phyloP scores from a whole-genome alignment of 2,329 filamentous ascomycete genomes.

The Fusarium musae region DNA sequence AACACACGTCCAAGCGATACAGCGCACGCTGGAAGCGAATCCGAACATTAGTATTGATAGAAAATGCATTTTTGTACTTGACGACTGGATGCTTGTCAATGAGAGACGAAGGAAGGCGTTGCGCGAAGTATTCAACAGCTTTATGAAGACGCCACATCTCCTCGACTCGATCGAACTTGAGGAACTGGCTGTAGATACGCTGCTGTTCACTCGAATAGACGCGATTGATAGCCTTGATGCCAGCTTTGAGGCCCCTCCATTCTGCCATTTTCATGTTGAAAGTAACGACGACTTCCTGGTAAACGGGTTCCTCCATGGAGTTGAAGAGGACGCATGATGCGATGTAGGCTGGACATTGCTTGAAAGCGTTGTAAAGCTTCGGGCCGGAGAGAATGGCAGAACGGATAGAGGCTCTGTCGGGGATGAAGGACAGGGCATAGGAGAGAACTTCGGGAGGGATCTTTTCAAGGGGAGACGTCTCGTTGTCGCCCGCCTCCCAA shows the following conservation, averaged over 20 bases:
- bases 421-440: conserved; percentile 3
- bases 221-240: background rate
- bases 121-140: conserved; percentile 5
- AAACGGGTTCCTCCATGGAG: conserved; percentile 19
- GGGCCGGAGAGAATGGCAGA: background rate
- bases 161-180: background rate
- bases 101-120: background rate
- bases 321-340: conserved; percentile 10
- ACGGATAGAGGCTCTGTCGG: background rate
- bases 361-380: conserved; percentile 6
- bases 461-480: background rate
- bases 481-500: too few relatives aligned
- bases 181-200: background rate
- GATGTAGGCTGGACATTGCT: background rate
- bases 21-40: conserved; percentile 12
- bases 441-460: conserved; percentile 6
- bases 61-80: background rate
- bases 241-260: conserved; percentile 4
- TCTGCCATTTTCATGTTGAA: background rate
- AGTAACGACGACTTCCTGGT: background rate
- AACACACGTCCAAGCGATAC: conserved; percentile 3
- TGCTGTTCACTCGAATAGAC: background rate
- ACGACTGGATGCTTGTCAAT: background rate
- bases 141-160: conserved; percentile 11
- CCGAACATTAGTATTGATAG: background rate